phyloP scores from a whole-genome alignment of 306 rosid genomes.

The Prunus padus region DNA sequence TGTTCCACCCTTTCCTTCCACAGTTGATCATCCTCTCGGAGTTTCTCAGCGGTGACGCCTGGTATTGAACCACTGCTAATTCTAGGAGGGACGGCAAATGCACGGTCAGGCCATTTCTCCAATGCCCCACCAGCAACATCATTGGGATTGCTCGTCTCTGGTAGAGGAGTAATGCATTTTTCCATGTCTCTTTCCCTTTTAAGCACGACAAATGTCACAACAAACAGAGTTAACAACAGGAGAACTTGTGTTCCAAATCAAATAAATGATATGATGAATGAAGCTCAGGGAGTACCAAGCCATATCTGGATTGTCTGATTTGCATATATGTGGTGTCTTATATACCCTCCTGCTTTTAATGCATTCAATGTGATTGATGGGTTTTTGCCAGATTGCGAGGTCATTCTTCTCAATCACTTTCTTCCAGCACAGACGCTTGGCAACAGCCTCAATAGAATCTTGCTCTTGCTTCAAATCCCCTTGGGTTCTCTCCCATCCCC shows the following conservation, averaged over 20 bases:
- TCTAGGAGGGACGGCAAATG: conserved; percentile 75
- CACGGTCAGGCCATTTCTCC: conserved; percentile 92
- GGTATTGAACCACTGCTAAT: conserved; percentile 68
- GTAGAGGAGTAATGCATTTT: conserved; percentile 84
- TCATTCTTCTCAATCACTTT: conserved; percentile 73
- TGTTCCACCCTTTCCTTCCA: conserved; percentile 69
- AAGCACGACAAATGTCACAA: conserved; percentile 8
- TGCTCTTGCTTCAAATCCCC: conserved; percentile 86
- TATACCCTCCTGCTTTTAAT: conserved; percentile 40
- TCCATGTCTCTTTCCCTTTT: conserved; percentile 75
- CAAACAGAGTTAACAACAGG: background rate
- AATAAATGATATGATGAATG: conserved; percentile 9
- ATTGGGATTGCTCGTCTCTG: conserved; percentile 50
- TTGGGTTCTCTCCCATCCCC: conserved; percentile 87
- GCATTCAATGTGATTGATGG: conserved; percentile 78
- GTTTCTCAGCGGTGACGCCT: conserved; percentile 45
- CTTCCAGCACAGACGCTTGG: conserved; percentile 73
- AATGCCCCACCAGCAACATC: conserved; percentile 74
- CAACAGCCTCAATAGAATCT: conserved; percentile 69
- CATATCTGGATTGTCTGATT: conserved; percentile 68
- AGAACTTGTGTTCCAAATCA: background rate
- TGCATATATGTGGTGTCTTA: conserved; percentile 78
- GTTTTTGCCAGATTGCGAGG: conserved; percentile 87
- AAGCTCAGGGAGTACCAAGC: conserved; percentile 53
- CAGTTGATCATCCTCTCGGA: conserved; percentile 56